A percentile compares a stretch with the other conserved stretches of the same genome.
These are phyloP conservation scores for Claviceps purpurea DNA, from an alignment of 2,329 filamentous ascomycete species.

Conservation along the genomic window DNA sequence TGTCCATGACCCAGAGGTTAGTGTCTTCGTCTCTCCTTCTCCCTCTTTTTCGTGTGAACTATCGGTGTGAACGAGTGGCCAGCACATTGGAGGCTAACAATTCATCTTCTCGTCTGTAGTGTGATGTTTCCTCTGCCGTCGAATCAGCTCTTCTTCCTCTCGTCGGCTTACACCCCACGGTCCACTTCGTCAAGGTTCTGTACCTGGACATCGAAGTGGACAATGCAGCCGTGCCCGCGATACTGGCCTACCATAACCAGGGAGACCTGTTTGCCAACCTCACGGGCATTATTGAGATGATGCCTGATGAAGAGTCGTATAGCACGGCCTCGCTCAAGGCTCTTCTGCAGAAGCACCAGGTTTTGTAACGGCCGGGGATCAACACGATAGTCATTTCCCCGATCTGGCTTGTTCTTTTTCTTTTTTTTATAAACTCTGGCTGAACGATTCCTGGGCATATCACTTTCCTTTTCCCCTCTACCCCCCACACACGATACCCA, in stretches of 20 bases:
- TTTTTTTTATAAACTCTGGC: neutral
- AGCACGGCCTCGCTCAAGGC: conserved; percentile 38
- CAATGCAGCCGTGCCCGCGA: conserved; percentile 69
- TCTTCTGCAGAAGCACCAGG: conserved; percentile 38
- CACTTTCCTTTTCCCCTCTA: too few species aligned
- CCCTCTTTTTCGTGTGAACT: conserved; percentile 1
- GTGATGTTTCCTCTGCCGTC: conserved; percentile 62
- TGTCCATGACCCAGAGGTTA: conserved; percentile 78
- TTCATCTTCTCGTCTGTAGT: conserved; percentile 35
- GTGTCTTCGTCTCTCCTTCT: conserved; percentile 16
- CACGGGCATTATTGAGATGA: conserved; percentile 74
- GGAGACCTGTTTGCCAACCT: conserved; percentile 86
- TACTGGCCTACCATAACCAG: conserved; percentile 75
- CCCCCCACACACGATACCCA: too few species aligned
- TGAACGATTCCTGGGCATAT: too few species aligned
- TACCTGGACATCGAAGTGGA: conserved; percentile 92
- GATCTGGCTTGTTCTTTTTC: neutral
- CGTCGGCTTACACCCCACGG: conserved; percentile 54
- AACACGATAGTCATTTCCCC: neutral
- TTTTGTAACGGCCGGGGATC: conserved; percentile 27
- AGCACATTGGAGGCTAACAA: neutral
- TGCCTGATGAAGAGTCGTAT: conserved; percentile 55
- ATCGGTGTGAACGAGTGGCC: neutral
- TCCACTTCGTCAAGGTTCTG: conserved; percentile 83
- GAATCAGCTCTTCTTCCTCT: conserved; percentile 66